phyloP scores from a whole-genome alignment of 1,139 yeast genomes.

The Barnettozyma hawaiiensis region DNA sequence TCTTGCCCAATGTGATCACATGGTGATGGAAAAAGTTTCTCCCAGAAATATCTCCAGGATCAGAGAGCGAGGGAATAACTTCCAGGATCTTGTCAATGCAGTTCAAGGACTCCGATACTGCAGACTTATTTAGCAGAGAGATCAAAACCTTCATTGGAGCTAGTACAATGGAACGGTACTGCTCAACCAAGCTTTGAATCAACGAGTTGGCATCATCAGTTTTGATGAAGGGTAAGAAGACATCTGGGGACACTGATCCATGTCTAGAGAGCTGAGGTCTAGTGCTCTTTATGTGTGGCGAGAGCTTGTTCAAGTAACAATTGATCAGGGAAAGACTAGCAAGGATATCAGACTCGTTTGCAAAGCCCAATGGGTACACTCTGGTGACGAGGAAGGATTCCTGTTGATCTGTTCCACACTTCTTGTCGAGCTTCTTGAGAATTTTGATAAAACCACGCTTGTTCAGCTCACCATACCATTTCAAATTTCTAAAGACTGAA shows the following conservation, averaged over 20 bases:
- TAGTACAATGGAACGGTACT: conserved; percentile 33
- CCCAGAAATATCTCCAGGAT: conserved; percentile 70
- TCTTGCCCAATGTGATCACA: conserved; percentile 69
- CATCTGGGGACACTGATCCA: conserved; percentile 26
- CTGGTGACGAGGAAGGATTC: conserved; percentile 62
- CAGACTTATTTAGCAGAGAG: conserved; percentile 58
- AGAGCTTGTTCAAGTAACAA: conserved; percentile 43
- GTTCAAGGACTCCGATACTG: conserved; percentile 43
- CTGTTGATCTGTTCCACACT: conserved; percentile 65
- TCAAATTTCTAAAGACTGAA: conserved; percentile 71
- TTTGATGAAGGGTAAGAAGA: conserved; percentile 32
- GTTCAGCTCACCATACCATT: conserved; percentile 92
- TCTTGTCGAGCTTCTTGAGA: conserved; percentile 85
- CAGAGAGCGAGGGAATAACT: conserved; percentile 45
- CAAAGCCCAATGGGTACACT: conserved; percentile 71
- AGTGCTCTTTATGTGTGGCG: conserved; percentile 30
- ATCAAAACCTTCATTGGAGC: conserved; percentile 31
- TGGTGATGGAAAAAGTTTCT: conserved; percentile 83
- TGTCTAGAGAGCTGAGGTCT: conserved; percentile 6
- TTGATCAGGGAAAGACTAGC: conserved; percentile 52
- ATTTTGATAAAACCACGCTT: conserved; percentile 88
- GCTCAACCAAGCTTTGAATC: conserved; percentile 35
- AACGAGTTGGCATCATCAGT: conserved; percentile 43
- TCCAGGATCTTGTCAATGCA: conserved; percentile 55
- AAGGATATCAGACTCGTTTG: conserved; percentile 56